Base-by-base conservation (phyloP, 1,284 basidiomycete species). In the Ganoderma sinense region DNA sequence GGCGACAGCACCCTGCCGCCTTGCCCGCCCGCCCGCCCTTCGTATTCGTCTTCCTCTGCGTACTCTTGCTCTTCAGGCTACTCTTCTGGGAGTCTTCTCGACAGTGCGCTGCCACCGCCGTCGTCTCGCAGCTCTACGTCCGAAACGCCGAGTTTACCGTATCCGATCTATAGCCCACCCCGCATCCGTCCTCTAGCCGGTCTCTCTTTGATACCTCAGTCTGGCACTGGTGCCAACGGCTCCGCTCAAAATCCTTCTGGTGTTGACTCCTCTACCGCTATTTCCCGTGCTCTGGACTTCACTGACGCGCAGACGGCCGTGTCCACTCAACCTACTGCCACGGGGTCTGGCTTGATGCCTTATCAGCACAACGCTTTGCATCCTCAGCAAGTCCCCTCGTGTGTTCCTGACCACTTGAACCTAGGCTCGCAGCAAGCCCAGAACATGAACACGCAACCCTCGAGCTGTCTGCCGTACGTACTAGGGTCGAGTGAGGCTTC, bases 31-130 rank as follows among this genome's bases (percentile, higher is more conserved):
- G 62, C 62, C 6, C 41, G 29, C 4, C n/a, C 64, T 20, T 56
- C 67, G 5, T 36, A 4, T 18, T 71, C 67, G n/a, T 69, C 65
- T n/a, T 68, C 65, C 5, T 66, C 62, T 5, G 36, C 43, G 7
- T 53, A 33, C 26, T 56, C 39, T 36, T 45, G 23, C 11, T 23
- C 39, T 20, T 41, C 59, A 29, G 59, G 23, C 11, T 61, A 61
- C 39, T 61, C 39, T 23, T 61, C 59, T 26, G 39, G 39, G 26
- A 26, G 36, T 14, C n/a, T 23, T 11, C 11, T 39, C 10, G 56
- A 18, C 13, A 41, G 39, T 40, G 2, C 36, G 13, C 23, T 11
- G 1, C 59, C 59, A 6, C 39, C 23, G 16, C 39, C 36, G 23
- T 18, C 20, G 26, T n/a, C 39, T 29, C 23, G 11, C 6, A 33